Evolutionary conservation across 2,329 filamentous ascomycete species (phyloP).

Genomic region (Elsinoe australis): DNA sequence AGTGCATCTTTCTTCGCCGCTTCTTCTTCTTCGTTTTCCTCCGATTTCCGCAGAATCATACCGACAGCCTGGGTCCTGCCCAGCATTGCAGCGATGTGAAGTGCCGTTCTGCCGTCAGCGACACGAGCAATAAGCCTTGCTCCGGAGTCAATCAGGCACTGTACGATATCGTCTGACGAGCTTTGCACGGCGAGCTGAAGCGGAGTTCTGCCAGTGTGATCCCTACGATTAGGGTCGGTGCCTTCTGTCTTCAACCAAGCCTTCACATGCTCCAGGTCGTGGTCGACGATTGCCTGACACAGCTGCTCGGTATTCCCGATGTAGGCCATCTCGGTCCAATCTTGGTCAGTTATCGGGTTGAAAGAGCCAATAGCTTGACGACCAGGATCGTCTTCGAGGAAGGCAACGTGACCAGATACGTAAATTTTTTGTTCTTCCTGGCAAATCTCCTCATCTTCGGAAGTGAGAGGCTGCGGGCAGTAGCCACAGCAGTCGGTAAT

Average conservation of each 20-base stretch:
- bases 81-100: slow-evolving; percentile 71
- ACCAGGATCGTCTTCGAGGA: slow-evolving; percentile 74
- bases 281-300: slow-evolving; percentile 73
- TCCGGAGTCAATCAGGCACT: slow-evolving; percentile 62
- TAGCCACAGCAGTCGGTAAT: slow-evolving; percentile 74
- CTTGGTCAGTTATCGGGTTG: slow-evolving; percentile 70
- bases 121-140: slow-evolving; percentile 66
- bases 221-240: slow-evolving; percentile 63
- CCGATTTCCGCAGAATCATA: slow-evolving; percentile 65
- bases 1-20: slow-evolving; percentile 25
- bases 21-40: slow-evolving; percentile 59
- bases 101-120: slow-evolving; percentile 69
- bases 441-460: slow-evolving; percentile 63
- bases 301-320: slow-evolving; percentile 69
- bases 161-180: slow-evolving; percentile 62
- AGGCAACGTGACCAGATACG: slow-evolving; percentile 64
- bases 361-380: slow-evolving; percentile 66
- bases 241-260: slow-evolving; percentile 62
- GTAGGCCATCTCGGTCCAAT: slow-evolving; percentile 90
- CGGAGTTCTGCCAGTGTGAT: slow-evolving; percentile 71
- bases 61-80: slow-evolving; percentile 63
- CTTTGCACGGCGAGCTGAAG: slow-evolving; percentile 66
- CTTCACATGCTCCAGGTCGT: slow-evolving; percentile 60
- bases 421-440: slow-evolving; percentile 68
- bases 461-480: slow-evolving; percentile 62